Conservation (phyloP, 345 rosid species). For the Citrus mangshanensis region DNA sequence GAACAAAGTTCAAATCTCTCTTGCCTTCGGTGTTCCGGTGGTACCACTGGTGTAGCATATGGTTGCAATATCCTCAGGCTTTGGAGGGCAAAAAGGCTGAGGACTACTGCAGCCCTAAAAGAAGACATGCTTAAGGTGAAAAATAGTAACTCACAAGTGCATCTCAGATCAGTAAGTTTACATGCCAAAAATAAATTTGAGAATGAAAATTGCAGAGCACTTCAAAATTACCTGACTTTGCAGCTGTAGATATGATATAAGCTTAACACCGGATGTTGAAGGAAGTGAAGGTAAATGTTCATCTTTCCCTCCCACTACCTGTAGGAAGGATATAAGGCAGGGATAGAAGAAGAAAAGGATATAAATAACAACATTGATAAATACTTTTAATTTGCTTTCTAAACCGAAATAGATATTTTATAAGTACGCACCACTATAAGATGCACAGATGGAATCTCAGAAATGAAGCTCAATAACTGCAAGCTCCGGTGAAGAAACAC, state of each 20-base stretch:
- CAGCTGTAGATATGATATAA: conserved; percentile 58
- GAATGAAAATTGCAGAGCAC: not conserved
- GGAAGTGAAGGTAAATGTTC: conserved; percentile 72
- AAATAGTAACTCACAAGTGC: conserved; percentile 2
- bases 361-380: not conserved
- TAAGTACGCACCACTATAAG: conserved; percentile 68
- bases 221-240: conserved; percentile 46
- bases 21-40: conserved; percentile 93
- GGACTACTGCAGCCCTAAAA: conserved; percentile 70
- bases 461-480: conserved; percentile 76
- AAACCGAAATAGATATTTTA: not conserved
- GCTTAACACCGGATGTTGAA: conserved; percentile 46
- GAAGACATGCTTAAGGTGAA: conserved; percentile 23
- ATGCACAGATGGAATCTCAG: conserved; percentile 68
- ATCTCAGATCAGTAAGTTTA: conserved; percentile 1
- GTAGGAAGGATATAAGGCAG: conserved; percentile 15
- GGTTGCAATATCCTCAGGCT: conserved; percentile 82
- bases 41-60: conserved; percentile 99
- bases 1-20: conserved; percentile 12
- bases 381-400: not conserved
- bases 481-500: conserved; percentile 13
- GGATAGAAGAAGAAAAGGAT: not conserved
- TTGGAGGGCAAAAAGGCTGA: conserved; percentile 68
- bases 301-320: conserved; percentile 86
- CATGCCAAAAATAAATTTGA: not conserved